Conservation (phyloP, 208 protist species). For the Trypanosoma congolense region DNA sequence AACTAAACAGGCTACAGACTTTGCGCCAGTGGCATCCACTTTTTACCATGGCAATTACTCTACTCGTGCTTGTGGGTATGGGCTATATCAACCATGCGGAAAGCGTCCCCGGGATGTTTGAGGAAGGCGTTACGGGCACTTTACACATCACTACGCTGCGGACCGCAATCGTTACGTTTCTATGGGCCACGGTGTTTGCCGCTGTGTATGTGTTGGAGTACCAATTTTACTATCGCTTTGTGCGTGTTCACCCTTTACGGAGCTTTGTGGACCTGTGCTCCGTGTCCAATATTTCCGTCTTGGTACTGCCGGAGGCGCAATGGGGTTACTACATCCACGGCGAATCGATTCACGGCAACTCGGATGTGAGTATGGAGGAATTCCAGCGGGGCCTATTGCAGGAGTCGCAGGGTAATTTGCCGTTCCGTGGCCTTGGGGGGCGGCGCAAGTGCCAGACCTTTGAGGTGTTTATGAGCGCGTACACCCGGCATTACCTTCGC, state of each 20-base stretch:
- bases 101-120: slow-evolving; percentile 34
- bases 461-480: slow-evolving; percentile 71
- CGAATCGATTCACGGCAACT: slow-evolving; percentile 80
- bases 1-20: slow-evolving; percentile 75
- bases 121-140: slow-evolving; percentile 20
- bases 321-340: slow-evolving; percentile 91
- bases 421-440: slow-evolving; percentile 72
- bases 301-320: slow-evolving; percentile 75
- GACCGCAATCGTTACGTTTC: slow-evolving; percentile 73
- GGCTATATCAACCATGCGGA: slow-evolving; percentile 44
- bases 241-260: slow-evolving; percentile 77
- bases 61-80: slow-evolving; percentile 63
- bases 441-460: slow-evolving; percentile 77
- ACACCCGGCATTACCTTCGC: slow-evolving; percentile 79
- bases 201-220: slow-evolving; percentile 69
- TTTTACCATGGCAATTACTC: slow-evolving; percentile 61
- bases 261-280: slow-evolving; percentile 89
- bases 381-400: slow-evolving; percentile 79
- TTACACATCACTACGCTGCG: slow-evolving; percentile 48
- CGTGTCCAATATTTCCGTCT: slow-evolving; percentile 87
- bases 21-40: slow-evolving; percentile 71
- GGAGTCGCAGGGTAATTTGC: slow-evolving; percentile 78
- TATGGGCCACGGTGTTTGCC: slow-evolving; percentile 61
- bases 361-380: slow-evolving; percentile 87
- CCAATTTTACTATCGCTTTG: slow-evolving; percentile 81